Evolutionary conservation across 148 eudicot species (phyloP), one percentile per base, ranked within the genome.

Genomic region (Amaranthus palmeri): DNA sequence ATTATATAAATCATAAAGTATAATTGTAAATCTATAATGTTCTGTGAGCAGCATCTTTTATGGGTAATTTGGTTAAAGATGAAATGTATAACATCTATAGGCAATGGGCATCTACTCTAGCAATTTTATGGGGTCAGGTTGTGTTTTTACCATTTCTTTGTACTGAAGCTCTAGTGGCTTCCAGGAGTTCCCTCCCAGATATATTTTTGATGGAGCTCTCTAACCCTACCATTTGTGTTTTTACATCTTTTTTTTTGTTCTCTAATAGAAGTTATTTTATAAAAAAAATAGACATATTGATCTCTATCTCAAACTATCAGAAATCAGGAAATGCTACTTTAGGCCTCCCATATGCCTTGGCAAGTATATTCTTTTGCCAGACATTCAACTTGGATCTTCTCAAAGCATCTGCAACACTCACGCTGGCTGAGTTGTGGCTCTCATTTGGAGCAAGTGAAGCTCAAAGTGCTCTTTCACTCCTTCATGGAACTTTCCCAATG

Each of bases 311-410:
- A 12, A 67, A 53, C 14, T 67, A 43, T 59, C 44, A 95, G 97
- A 88, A 85, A 85, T 87, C 99, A 60, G 97, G 99, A 67, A 92
- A 90, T 81, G 85, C 90, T 74, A 93, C 91, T 66, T 79, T 88
- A 64, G 99, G 96, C 61, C 92, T 96, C 73, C 97, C 99, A 13
- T 96, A 92, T 79, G 99, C 88, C 48, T 78, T 96, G 82, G 99
- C 99, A 15, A 86, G 99, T 81, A 92, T 92, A 56, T 88, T 90
- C 41, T 92, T 88, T 82, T 90, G 97, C 79, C 96, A 96, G 76
- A 85, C 97, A 51, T 90, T 91, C 70, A 90, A 96, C 75, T 80
- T 90, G 88, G 97, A 96, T 81, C 99, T 96, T 83, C 96, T 96
- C 48, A 96, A 88, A 87, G 99, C 99, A 54, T 90, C 97, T 15